These are phyloP conservation scores for Daldinia vernicosa DNA, from an alignment of 495 filamentous ascomycete genomes.

Conservation along the genomic window DNA sequence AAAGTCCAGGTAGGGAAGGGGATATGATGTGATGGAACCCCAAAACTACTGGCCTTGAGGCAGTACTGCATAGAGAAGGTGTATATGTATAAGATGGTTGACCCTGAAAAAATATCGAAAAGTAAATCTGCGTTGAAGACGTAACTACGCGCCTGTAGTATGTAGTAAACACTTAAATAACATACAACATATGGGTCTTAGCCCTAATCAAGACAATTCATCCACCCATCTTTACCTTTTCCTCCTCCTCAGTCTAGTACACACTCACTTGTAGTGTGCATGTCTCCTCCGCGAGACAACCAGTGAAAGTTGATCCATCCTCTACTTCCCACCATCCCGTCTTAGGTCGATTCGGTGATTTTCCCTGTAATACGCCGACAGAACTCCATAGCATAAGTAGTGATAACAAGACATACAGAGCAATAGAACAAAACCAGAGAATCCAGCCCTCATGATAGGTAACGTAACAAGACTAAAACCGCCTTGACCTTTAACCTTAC, in stretches of 20 bases:
- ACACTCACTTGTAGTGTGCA: not conserved
- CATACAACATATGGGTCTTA: not conserved
- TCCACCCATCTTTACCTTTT: not conserved
- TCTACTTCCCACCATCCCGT: conserved; percentile 1
- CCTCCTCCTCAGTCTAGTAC: not conserved
- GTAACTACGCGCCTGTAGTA: not conserved
- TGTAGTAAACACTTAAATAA: not conserved
- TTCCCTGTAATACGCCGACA: conserved; percentile 30
- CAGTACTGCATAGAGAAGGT: not conserved
- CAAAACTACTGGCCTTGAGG: not conserved
- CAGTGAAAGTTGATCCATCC: not conserved
- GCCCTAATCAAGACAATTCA: not conserved
- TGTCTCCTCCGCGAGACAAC: conserved; percentile 1
- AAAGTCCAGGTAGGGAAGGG: no score
- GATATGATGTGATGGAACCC: not conserved
- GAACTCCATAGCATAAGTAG: conserved; percentile 17
- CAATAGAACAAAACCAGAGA: not conserved
- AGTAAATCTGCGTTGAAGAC: not conserved
- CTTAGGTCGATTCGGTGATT: conserved; percentile 4
- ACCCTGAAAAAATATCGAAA: not conserved
- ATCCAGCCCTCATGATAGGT: not conserved
- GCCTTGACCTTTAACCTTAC: conserved; percentile 14
- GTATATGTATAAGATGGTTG: not conserved
- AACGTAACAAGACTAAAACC: not conserved
- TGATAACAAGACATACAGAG: not conserved